These are phyloP conservation scores for Fulvia fulva DNA, from an alignment of 2,329 filamentous ascomycete genomes.

Conservation along the genomic window DNA sequence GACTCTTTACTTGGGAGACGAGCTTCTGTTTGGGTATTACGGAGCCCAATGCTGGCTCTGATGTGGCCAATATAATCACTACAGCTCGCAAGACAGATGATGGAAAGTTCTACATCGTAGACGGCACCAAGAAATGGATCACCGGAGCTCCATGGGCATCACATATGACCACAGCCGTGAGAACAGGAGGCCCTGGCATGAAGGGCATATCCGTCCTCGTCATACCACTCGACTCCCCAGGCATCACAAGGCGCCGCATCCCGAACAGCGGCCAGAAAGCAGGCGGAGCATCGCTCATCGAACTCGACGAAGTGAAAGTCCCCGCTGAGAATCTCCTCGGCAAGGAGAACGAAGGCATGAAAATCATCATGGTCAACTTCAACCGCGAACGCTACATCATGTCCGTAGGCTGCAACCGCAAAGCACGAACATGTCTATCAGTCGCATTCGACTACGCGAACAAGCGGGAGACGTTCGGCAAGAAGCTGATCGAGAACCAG, in stretches of 20 bases:
- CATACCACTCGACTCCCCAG: constrained; percentile 49
- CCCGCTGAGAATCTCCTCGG: constrained; percentile 53
- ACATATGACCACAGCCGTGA: constrained; percentile 52
- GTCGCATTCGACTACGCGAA: constrained; percentile 31
- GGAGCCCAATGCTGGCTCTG: constrained; percentile 59
- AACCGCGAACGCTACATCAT: constrained; percentile 59
- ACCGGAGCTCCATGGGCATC: constrained; percentile 48
- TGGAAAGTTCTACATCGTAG: constrained; percentile 57
- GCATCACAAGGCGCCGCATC: constrained; percentile 54
- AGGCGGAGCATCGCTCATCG: constrained; percentile 50
- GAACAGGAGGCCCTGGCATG: constrained; percentile 54
- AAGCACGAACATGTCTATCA: constrained; percentile 41
- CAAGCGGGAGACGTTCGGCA: constrained; percentile 34
- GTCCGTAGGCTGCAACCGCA: constrained; percentile 53
- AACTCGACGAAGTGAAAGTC: constrained; percentile 54
- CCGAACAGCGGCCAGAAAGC: constrained; percentile 64
- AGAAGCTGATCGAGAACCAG: constrained; percentile 33
- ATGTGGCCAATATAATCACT: constrained; percentile 58
- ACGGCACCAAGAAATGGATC: constrained; percentile 59
- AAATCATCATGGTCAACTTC: constrained; percentile 57
- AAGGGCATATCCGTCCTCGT: constrained; percentile 56
- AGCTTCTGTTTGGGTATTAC: constrained; percentile 63
- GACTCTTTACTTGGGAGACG: constrained; percentile 55
- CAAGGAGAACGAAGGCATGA: constrained; percentile 53
- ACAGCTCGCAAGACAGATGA: constrained; percentile 47